phyloP scores from a whole-genome alignment of 345 rosid species.

The Boechera stricta region DNA sequence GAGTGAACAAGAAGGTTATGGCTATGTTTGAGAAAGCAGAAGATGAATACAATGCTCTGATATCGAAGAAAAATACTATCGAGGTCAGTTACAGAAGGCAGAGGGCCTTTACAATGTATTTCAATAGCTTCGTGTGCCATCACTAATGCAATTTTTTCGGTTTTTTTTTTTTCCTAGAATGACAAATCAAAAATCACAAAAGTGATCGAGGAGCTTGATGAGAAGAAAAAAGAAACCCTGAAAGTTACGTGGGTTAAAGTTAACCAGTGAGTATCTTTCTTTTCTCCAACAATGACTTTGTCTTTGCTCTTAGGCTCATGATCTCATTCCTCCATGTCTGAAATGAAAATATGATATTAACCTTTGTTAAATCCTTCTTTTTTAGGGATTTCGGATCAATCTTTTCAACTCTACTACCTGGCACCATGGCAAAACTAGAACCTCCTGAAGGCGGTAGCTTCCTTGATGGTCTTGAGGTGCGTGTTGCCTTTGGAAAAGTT shows the following conservation, averaged over 20 bases:
- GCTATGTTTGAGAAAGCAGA: constrained; percentile 99
- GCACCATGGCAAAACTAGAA: constrained; percentile 92
- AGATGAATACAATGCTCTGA: constrained; percentile 92
- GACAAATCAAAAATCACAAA: constrained; percentile 93
- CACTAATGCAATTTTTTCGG: constrained; percentile 18
- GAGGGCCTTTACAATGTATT: constrained; percentile 24
- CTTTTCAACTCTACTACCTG: constrained; percentile 93
- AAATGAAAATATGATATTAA: neutral
- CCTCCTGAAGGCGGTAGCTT: constrained; percentile 95
- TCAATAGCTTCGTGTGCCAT: constrained; percentile 23
- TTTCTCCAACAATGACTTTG: neutral
- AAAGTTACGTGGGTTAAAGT: constrained; percentile 99
- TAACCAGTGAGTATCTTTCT: constrained; percentile 55
- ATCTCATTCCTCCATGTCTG: neutral
- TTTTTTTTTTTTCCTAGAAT: constrained; percentile 50
- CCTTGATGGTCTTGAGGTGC: constrained; percentile 96
- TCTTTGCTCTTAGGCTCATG: constrained; percentile 11
- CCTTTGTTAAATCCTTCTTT: constrained; percentile 21
- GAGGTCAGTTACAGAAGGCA: constrained; percentile 60
- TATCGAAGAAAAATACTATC: constrained; percentile 85
- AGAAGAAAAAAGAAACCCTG: constrained; percentile 96
- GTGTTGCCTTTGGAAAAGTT: constrained; percentile 96
- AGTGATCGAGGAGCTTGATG: constrained; percentile 97
- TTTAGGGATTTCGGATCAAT: constrained; percentile 95
- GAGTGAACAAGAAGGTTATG: constrained; percentile 99